These are phyloP conservation scores for Spongospora subterranea DNA, from an alignment of 208 protist genomes.

Conservation along the genomic window DNA sequence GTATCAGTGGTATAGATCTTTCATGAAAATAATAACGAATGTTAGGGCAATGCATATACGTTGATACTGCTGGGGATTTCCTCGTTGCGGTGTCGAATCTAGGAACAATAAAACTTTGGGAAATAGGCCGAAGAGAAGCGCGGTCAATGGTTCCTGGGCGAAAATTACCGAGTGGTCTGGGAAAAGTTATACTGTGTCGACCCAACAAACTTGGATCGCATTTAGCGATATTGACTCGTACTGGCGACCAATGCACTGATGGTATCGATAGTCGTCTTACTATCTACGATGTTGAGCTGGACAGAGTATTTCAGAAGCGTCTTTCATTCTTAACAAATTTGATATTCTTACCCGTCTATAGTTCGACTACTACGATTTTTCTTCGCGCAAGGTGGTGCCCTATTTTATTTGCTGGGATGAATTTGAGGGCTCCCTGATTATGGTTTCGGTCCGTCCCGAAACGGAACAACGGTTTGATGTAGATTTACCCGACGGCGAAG, in stretches of 20 bases:
- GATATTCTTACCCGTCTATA: not conserved
- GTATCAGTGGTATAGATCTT: not conserved
- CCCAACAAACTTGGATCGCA: not conserved
- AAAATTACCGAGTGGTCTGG: not conserved
- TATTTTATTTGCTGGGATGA: not conserved
- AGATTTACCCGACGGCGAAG: too few relatives aligned
- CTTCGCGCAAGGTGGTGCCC: not conserved
- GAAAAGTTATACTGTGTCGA: not conserved
- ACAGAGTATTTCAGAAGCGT: not conserved
- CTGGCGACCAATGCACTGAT: not conserved
- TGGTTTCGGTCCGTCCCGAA: not conserved
- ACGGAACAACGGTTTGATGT: not conserved
- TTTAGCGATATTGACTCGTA: not conserved
- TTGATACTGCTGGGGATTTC: not conserved
- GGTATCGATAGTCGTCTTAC: not conserved
- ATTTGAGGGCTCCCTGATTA: not conserved
- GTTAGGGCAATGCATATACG: not conserved
- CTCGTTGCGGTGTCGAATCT: not conserved
- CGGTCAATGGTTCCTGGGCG: constrained; percentile 9
- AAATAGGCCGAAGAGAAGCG: constrained; percentile 3
- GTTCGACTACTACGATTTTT: constrained; percentile 48
- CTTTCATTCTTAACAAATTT: not conserved
- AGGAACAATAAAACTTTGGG: constrained; percentile 35
- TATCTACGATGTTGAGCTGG: constrained; percentile 37
- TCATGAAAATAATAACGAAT: not conserved